These are phyloP conservation scores for Skeletonema tropicum DNA, from an alignment of 108 stramenopile genomes.

Conservation along the genomic window DNA sequence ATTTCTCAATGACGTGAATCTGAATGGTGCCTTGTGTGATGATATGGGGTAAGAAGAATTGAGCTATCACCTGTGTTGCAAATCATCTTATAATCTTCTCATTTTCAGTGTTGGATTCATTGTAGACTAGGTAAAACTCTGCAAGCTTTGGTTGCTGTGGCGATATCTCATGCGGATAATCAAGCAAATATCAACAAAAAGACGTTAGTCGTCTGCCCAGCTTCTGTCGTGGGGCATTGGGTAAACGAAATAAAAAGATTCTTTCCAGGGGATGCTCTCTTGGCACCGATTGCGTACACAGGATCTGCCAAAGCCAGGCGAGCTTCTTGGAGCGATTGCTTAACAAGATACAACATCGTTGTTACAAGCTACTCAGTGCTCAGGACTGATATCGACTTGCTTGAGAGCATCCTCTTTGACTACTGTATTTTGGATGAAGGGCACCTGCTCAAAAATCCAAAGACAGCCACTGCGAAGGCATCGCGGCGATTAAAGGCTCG, in stretches of 20 bases:
- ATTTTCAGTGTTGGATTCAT: neutral
- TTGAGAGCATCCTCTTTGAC: slow-evolving; percentile 62
- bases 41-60: slow-evolving; percentile 77
- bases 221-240: slow-evolving; percentile 89
- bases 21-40: slow-evolving; percentile 87
- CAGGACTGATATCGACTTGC: slow-evolving; percentile 64
- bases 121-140: slow-evolving; percentile 71
- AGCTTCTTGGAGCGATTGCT: slow-evolving; percentile 19
- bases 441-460: slow-evolving; percentile 93
- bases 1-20: slow-evolving; percentile 75
- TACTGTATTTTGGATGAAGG: slow-evolving; percentile 95
- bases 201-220: slow-evolving; percentile 83
- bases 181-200: slow-evolving; percentile 13
- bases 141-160: slow-evolving; percentile 71
- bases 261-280: slow-evolving; percentile 56
- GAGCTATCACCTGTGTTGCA: neutral
- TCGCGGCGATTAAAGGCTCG: slow-evolving; percentile 67
- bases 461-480: slow-evolving; percentile 85
- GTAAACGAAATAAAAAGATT: slow-evolving; percentile 72
- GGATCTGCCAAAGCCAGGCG: slow-evolving; percentile 45
- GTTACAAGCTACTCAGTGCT: slow-evolving; percentile 88
- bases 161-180: slow-evolving; percentile 52
- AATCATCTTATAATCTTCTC: neutral
- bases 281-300: slow-evolving; percentile 54
- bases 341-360: slow-evolving; percentile 70